Conservation (phyloP, 768 basidiomycete genomes). For the Boletus rufocinnamomeus region DNA sequence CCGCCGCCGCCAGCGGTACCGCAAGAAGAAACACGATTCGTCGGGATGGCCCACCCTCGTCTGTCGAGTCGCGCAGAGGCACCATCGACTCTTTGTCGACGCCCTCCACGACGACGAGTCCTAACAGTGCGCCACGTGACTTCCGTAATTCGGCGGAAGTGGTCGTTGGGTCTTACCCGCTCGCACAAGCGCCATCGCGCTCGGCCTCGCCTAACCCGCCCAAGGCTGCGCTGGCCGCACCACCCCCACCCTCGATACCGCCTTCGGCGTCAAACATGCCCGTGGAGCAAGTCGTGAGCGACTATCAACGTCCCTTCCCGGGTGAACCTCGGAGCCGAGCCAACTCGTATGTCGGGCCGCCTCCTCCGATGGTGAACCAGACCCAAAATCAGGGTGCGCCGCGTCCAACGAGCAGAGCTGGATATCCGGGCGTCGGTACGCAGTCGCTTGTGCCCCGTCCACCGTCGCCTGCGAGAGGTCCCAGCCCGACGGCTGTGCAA, state of each 20-base stretch:
- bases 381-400: constrained; percentile 40
- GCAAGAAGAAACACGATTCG: constrained; percentile 28
- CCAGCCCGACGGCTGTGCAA: constrained; percentile 22
- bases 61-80: constrained; percentile 29
- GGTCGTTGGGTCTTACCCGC: constrained; percentile 78
- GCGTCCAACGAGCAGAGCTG: constrained; percentile 60
- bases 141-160: constrained; percentile 75
- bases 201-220: constrained; percentile 74
- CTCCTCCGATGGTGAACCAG: constrained; percentile 32
- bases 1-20: constrained; percentile 24
- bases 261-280: constrained; percentile 50
- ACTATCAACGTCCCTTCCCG: constrained; percentile 85
- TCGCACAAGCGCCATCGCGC: constrained; percentile 52
- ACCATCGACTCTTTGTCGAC: constrained; percentile 27
- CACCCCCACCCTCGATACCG: constrained; percentile 42
- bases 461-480: constrained; percentile 50
- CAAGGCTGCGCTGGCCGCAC: constrained; percentile 75
- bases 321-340: constrained; percentile 70
- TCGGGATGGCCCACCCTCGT: constrained; percentile 25
- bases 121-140: constrained; percentile 42
- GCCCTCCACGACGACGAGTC: constrained; percentile 28
- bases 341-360: constrained; percentile 44
- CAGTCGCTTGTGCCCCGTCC: constrained; percentile 66
- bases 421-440: constrained; percentile 83
- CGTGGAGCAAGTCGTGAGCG: constrained; percentile 70